Evolutionary conservation across 257 asterid species (phyloP), one percentile per base, ranked within the genome.

Genomic region (Verbascum thapsus): DNA sequence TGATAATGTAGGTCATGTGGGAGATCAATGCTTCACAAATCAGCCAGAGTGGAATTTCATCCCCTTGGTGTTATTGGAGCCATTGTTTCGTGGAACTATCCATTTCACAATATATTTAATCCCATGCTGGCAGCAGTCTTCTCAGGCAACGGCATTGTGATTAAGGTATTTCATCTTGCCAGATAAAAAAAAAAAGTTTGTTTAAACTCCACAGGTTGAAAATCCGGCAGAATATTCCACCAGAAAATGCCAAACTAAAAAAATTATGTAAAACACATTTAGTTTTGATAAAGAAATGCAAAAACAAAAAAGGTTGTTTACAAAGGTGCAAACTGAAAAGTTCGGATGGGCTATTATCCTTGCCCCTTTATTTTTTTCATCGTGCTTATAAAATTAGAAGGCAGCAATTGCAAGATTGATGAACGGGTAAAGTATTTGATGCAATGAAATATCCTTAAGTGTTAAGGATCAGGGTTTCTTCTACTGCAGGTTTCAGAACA

Each of bases 31-130:
- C 80, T 85, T 83, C 99, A 94, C 81, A 94, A 94, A 90, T 81
- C 66, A 60, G 91, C 99, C 72, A 85, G 64, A 81, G 99, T 90
- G 81, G 99, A 94, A 71, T 94, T 87, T 74, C 86, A 84, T 40
- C 99, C 99, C 59, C 92, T 94, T 50, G 99, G 99, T 66, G 97
- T 94, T 52, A 74, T 90, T 72, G 97, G 97, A 57, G 99, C 99
- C 64, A 90, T 94, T 77, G 97, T 94, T 74, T 94, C 99, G 1
- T 94, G 99, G 99, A 90, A 94, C 80, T 94, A 94, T 80, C 99
- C 97, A 69, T 94, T 94, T 69, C 99, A 94, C 82, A 94, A 90
- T 83, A 94, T 94, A 66, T 85, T 94, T 71, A 94, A 94, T 81
- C 99, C 99, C 53, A 94, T 90, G 97, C 74, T 94, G 80, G 99